Base-by-base conservation (phyloP, 2,329 filamentous ascomycete species). In the Colletotrichum cuscutae region DNA sequence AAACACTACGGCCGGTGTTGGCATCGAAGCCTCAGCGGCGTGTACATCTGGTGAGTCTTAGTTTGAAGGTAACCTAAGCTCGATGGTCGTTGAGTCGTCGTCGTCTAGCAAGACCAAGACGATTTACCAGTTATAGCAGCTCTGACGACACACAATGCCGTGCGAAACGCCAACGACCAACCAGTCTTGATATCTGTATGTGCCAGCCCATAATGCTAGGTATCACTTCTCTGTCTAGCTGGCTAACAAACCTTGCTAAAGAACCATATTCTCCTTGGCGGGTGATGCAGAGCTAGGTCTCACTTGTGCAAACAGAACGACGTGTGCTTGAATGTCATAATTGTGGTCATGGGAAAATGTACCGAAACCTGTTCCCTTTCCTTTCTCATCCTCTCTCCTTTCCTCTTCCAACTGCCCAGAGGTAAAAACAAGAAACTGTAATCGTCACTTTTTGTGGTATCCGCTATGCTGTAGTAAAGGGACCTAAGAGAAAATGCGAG, bases 401-500 rank as follows among this genome's bases (percentile, higher is more conserved):
- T 49, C 19, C 42, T 49, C 19, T 49, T 22, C 26, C 24, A 56
- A 37, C 3, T 5, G 19, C 28, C 13, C 35, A 58, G 28, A 60
- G 53, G 54, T 24, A 28, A 60, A 32, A 65, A 65, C 32, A 60
- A 57, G 35, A 57, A 61, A 70, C 66, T 57, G 66, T 37, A 60
- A 57, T 65, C 46, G 24, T 65, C 35, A 61, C 65, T 72, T 64
- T 49, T 56, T 6, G 26, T 57, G 60, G 70, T 61, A 70, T 72
- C 60, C 70, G 42, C 37, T 60, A 65, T 72, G 60, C 46, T 52
- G 54, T 65, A 57, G 28, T 59, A 56, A 70, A 63, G 61, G 54
- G 60, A 70, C 66, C 66, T 57, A 70, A 65, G 62, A 65, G 58
- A 54, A 72, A 70, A 72, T 72, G 66, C 70, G 66, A 70, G 19